These are phyloP conservation scores for Cryptococcus wingfieldii DNA, from an alignment of 1,284 basidiomycete species.

Conservation along the genomic window DNA sequence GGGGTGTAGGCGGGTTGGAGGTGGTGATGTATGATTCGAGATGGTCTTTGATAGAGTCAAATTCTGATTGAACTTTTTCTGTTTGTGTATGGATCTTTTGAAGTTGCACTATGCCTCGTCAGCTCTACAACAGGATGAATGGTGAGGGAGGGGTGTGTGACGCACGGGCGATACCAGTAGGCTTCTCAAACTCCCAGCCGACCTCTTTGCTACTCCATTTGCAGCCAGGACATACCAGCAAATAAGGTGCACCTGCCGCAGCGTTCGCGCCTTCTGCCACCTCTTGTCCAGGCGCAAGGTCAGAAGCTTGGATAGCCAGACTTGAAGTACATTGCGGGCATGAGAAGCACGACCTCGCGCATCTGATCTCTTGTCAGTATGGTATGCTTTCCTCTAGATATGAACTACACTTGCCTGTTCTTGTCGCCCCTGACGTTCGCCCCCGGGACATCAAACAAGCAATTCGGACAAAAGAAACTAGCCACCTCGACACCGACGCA, in stretches of 20 bases:
- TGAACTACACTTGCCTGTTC: conserved; percentile 61
- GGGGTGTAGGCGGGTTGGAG: conserved; percentile 16
- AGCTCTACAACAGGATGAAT: background rate
- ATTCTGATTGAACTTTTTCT: conserved; percentile 71
- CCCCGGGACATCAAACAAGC: conserved; percentile 96
- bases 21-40: conserved; percentile 72
- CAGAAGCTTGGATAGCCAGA: conserved; percentile 78
- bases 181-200: conserved; percentile 90
- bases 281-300: conserved; percentile 52
- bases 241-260: conserved; percentile 74
- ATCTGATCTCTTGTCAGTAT: conserved; percentile 55
- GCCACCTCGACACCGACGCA: conserved; percentile 91
- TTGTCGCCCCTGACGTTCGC: conserved; percentile 93
- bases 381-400: background rate
- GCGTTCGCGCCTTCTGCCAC: background rate
- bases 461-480: conserved; percentile 96
- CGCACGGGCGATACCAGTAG: conserved; percentile 84
- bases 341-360: conserved; percentile 93
- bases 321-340: conserved; percentile 90
- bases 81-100: conserved; percentile 82
- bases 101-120: conserved; percentile 63
- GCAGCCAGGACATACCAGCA: conserved; percentile 85
- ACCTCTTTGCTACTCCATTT: conserved; percentile 91
- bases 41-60: conserved; percentile 87
- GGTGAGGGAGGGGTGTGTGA: background rate